A percentile compares a stretch with the other conserved stretches of the same genome.
phyloP scores from a whole-genome alignment of 2,329 filamentous ascomycete genomes.

The Aureobasidium sp. region DNA sequence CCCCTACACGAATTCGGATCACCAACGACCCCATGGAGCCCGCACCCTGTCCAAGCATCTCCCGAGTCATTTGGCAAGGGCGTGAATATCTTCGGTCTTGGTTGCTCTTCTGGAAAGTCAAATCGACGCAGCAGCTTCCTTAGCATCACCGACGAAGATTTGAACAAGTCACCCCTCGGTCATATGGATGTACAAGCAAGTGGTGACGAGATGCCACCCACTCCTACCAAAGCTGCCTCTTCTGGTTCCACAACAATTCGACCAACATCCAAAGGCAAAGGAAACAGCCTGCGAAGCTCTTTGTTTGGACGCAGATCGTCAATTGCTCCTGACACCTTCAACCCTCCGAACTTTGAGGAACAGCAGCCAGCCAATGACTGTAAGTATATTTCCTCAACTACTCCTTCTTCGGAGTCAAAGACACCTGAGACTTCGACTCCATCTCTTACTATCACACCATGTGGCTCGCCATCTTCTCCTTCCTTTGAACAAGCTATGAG shows the following conservation, averaged over 20 bases:
- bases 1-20: constrained; percentile 66
- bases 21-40: constrained; percentile 71
- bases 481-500: constrained; percentile 30
- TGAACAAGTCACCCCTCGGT: constrained; percentile 48
- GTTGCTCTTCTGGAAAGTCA: constrained; percentile 34
- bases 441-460: constrained; percentile 26
- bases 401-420: constrained; percentile 18
- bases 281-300: constrained; percentile 42
- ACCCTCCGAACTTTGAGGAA: constrained; percentile 25
- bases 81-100: constrained; percentile 50
- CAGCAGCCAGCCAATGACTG: constrained; percentile 20
- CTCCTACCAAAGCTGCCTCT: constrained; percentile 69
- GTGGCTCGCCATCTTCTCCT: constrained; percentile 26
- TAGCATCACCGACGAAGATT: constrained; percentile 72
- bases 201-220: constrained; percentile 77
- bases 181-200: constrained; percentile 47
- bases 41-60: constrained; percentile 51
- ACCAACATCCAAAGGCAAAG: constrained; percentile 41
- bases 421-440: constrained; percentile 21
- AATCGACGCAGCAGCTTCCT: constrained; percentile 62
- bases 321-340: constrained; percentile 39
- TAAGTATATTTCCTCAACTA: constrained; percentile 26
- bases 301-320: constrained; percentile 40
- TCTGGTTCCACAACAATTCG: constrained; percentile 24
- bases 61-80: constrained; percentile 60